Evolutionary conservation across 1,284 basidiomycete species (phyloP).

Genomic region (Trichosporon faecale): DNA sequence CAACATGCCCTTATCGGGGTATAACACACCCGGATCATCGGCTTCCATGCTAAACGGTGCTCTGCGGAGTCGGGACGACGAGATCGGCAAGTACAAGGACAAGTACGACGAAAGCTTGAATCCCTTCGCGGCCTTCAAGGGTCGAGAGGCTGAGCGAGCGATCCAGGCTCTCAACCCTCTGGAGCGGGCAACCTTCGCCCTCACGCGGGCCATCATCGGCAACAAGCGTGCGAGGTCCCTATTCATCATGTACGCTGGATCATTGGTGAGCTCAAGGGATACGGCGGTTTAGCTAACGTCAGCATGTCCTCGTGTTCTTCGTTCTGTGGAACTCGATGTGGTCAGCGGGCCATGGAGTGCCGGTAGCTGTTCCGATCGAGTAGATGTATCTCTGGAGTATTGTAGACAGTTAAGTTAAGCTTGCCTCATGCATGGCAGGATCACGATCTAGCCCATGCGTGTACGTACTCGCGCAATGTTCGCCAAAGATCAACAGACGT

Average conservation of each 20-base stretch:
- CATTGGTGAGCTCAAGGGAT: constrained; percentile 40
- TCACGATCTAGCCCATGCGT: neutral
- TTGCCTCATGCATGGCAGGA: neutral
- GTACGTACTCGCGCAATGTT: neutral
- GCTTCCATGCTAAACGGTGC: constrained; percentile 40
- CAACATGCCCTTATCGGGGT: constrained; percentile 14
- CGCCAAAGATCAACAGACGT: neutral
- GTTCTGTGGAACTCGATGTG: constrained; percentile 48
- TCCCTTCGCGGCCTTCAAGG: constrained; percentile 94
- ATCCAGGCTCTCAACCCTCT: constrained; percentile 88
- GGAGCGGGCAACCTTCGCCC: constrained; percentile 78
- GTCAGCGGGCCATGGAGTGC: constrained; percentile 34
- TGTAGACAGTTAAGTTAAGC: neutral
- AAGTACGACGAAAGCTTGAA: constrained; percentile 96
- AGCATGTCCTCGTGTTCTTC: constrained; percentile 49
- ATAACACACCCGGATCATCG: constrained; percentile 19
- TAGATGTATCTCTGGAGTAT: constrained; percentile 6
- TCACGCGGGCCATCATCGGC: constrained; percentile 81
- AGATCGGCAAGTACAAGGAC: constrained; percentile 82
- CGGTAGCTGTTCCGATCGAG: constrained; percentile 12
- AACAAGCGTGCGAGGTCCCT: constrained; percentile 70
- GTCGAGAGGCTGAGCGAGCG: constrained; percentile 85
- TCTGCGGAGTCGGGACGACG: constrained; percentile 56
- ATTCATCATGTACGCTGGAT: constrained; percentile 50
- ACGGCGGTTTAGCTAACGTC: neutral